Evolutionary conservation across 2,329 filamentous ascomycete species (phyloP).

Genomic region (Anthostomella pinea): DNA sequence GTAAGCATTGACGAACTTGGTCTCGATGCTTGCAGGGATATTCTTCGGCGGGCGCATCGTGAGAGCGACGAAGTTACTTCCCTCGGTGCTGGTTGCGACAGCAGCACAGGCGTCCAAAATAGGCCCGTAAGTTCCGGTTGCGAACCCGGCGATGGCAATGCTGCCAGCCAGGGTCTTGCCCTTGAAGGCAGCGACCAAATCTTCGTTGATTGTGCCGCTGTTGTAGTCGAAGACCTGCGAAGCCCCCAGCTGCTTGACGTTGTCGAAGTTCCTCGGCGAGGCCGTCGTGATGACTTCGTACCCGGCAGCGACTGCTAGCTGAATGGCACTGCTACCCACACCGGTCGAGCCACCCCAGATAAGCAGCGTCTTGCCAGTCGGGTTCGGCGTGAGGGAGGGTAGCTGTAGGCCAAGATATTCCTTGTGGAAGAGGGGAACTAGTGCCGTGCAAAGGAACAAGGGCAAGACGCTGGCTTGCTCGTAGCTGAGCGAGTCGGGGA

Average conservation of each 20-base stretch:
- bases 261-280: conserved; percentile 22
- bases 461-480: conserved; percentile 31
- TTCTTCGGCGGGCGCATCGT: background rate
- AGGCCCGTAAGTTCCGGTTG: background rate
- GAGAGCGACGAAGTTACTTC: background rate
- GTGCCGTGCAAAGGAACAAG: conserved; percentile 29
- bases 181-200: conserved; percentile 24
- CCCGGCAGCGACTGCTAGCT: conserved; percentile 37
- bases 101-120: background rate
- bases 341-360: conserved; percentile 35
- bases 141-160: conserved; percentile 12
- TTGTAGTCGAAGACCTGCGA: conserved; percentile 18
- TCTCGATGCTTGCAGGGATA: background rate
- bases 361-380: conserved; percentile 21
- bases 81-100: background rate
- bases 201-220: conserved; percentile 15
- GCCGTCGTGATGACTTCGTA: conserved; percentile 37
- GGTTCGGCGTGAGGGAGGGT: conserved; percentile 10
- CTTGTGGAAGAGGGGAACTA: conserved; percentile 27
- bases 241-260: conserved; percentile 15
- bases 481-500: conserved; percentile 29
- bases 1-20: conserved; percentile 1
- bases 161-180: conserved; percentile 27
- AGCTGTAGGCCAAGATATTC: conserved; percentile 21
- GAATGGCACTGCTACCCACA: conserved; percentile 40